These are phyloP conservation scores for Chaetothyriales sp. DNA, from an alignment of 2,329 filamentous ascomycete species.

Conservation along the genomic window DNA sequence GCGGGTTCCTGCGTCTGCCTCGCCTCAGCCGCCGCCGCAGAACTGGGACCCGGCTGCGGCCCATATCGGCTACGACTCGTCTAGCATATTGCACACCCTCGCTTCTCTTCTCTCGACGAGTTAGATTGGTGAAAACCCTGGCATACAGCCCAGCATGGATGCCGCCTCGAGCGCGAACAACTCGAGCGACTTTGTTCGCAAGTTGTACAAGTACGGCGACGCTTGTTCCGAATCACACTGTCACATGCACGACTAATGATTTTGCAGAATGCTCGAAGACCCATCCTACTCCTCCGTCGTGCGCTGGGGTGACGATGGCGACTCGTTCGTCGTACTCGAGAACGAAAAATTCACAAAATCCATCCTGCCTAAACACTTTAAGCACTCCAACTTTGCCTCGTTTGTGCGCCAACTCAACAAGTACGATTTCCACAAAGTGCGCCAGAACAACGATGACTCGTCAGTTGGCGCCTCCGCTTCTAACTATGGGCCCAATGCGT, in stretches of 20 bases:
- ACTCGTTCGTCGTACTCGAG: conserved; percentile 95
- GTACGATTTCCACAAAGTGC: conserved; percentile 96
- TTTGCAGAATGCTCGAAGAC: conserved; percentile 79
- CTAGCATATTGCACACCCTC: conserved; percentile 31
- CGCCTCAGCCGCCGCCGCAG: not conserved
- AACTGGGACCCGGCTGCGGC: not conserved
- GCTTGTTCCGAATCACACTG: conserved; percentile 11
- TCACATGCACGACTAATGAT: conserved; percentile 4
- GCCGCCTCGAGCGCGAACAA: conserved; percentile 50
- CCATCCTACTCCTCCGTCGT: conserved; percentile 86
- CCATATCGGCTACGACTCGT: conserved; percentile 18
- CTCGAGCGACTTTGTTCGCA: conserved; percentile 96
- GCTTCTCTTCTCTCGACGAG: not conserved
- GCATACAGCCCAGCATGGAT: not conserved
- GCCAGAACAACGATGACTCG: conserved; percentile 69
- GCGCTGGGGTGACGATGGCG: conserved; percentile 85
- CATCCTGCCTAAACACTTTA: conserved; percentile 95
- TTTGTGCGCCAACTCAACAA: conserved; percentile 94
- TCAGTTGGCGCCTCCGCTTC: conserved; percentile 48
- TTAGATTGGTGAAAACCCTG: no score
- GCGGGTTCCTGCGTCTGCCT: not conserved
- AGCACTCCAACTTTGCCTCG: conserved; percentile 96
- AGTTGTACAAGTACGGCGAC: conserved; percentile 76
- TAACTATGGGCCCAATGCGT: conserved; percentile 68
- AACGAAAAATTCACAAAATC: conserved; percentile 98